phyloP scores from a whole-genome alignment of 1,139 yeast species.

The Hyphopichia buzzinii region DNA sequence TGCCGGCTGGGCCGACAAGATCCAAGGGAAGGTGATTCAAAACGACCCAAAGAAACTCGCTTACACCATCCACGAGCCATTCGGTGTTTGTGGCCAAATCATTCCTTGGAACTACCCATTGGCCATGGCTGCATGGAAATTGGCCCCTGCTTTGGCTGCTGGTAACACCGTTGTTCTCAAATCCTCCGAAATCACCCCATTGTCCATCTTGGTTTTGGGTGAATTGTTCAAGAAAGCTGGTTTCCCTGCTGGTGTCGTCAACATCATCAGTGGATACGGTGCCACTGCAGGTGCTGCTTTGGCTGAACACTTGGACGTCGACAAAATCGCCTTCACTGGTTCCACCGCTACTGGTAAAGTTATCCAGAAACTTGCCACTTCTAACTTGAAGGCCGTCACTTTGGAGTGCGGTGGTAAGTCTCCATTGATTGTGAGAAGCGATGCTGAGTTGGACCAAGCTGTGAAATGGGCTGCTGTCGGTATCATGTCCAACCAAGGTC shows the following conservation, averaged over 20 bases:
- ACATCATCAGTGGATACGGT: constrained; percentile 58
- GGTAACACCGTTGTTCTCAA: constrained; percentile 65
- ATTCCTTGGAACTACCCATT: constrained; percentile 68
- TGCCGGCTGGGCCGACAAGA: constrained; percentile 85
- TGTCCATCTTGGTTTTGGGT: constrained; percentile 56
- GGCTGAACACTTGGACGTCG: constrained; percentile 53
- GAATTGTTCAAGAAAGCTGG: constrained; percentile 60
- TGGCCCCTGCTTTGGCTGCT: constrained; percentile 66
- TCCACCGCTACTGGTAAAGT: constrained; percentile 61
- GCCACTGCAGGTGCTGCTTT: constrained; percentile 57
- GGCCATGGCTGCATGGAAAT: constrained; percentile 59
- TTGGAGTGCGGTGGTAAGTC: constrained; percentile 94
- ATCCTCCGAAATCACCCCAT: constrained; percentile 67
- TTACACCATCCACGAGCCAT: constrained; percentile 79
- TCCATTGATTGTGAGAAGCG: constrained; percentile 68
- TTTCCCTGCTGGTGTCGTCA: constrained; percentile 70
- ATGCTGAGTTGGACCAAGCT: constrained; percentile 75
- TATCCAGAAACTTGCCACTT: constrained; percentile 60
- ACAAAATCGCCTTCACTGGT: constrained; percentile 68
- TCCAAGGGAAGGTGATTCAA: constrained; percentile 67
- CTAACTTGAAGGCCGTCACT: constrained; percentile 67
- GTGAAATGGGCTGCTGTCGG: constrained; percentile 87
- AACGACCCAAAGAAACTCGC: constrained; percentile 68
- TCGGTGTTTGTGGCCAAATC: constrained; percentile 77
- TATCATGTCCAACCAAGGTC: constrained; percentile 71